Base-by-base conservation (phyloP, 805 yeast genomes). In the Sugiyamaella smithiae region DNA sequence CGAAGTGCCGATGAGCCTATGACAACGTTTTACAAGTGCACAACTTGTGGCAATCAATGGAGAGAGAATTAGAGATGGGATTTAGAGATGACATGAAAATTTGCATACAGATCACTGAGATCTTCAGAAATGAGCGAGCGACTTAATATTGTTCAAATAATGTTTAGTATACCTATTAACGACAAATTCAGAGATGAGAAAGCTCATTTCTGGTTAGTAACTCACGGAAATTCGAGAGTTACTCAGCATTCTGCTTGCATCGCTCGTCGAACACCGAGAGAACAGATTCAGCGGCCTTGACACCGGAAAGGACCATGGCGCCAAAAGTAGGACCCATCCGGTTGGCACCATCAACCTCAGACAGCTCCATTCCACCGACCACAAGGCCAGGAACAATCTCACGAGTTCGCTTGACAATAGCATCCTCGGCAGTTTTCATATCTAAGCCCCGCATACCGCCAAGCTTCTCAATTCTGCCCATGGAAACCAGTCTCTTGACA, bases 1-100 rank as follows among this genome's bases (percentile, higher is more conserved):
- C 77, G 99, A 68, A 86, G 96, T 53, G 99, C 99, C 1, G 99
- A 93, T 76, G 99, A 93, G 72, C 99, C 99, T 20, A 93, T 93
- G 98, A 93, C 99, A 0, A 91, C 98, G 1, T 93, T 93, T 66
- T 91, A 88, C 67, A 89, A 91, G 67, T 93, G 99, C 72, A 89
- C 89, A 31, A 84, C 81, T 54, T 93, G 99, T 73, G 87, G 88
- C 43, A 78, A 88, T 63, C 95, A 91, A 69, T 93, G 99, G 99
- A 85, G 96, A 70, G 99, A 93, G 61, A 93, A 93, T 62, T 93
- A 63, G 56, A 8, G n/a, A n/a, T n/a, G n/a, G n/a, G n/a, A n/a
- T n/a, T n/a, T n/a, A n/a, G n/a, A n/a, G n/a, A n/a, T n/a, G 31
- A 26, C 31, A 26, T 26, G 31, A 26, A n/a, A n/a, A n/a, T n/a